These are phyloP conservation scores for Xylaria multiplex DNA, from an alignment of 2,329 filamentous ascomycete genomes.

Conservation along the genomic window DNA sequence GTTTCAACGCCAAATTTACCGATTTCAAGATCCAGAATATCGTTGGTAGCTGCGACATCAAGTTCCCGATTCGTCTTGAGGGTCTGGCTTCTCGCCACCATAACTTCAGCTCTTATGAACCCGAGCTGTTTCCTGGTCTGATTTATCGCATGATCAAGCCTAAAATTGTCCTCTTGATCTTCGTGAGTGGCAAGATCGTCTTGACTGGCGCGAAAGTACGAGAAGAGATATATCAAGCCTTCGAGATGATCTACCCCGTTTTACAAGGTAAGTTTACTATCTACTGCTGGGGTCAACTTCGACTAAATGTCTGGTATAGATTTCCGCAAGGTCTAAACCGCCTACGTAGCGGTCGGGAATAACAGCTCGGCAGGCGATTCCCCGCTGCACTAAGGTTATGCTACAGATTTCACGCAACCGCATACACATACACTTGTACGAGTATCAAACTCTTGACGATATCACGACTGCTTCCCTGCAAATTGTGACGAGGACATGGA, in stretches of 20 bases:
- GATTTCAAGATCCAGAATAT: constrained; percentile 99
- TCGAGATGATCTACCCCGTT: constrained; percentile 97
- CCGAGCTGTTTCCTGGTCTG: constrained; percentile 96
- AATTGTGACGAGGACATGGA: constrained; percentile 33
- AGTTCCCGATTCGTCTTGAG: constrained; percentile 97
- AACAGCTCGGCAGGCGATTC: background rate
- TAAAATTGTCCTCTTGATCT: constrained; percentile 97
- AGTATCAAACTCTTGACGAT: constrained; percentile 45
- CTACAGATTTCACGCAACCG: constrained; percentile 9
- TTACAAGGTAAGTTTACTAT: constrained; percentile 73
- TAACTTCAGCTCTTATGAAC: constrained; percentile 99
- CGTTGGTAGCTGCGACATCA: constrained; percentile 98
- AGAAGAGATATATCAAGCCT: constrained; percentile 97
- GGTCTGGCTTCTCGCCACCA: constrained; percentile 96
- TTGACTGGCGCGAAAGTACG: constrained; percentile 97
- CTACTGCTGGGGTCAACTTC: background rate
- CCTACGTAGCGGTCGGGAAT: background rate
- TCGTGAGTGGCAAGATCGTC: constrained; percentile 98
- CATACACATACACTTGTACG: constrained; percentile 41
- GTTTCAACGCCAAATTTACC: constrained; percentile 99
- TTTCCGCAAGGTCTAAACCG: constrained; percentile 66
- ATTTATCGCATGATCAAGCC: constrained; percentile 99
- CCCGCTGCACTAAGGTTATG: background rate
- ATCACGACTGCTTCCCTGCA: constrained; percentile 44
- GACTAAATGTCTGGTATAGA: constrained; percentile 50